Conservation (phyloP, 2,329 filamentous ascomycete genomes). For the Rhinocladiella similis region DNA sequence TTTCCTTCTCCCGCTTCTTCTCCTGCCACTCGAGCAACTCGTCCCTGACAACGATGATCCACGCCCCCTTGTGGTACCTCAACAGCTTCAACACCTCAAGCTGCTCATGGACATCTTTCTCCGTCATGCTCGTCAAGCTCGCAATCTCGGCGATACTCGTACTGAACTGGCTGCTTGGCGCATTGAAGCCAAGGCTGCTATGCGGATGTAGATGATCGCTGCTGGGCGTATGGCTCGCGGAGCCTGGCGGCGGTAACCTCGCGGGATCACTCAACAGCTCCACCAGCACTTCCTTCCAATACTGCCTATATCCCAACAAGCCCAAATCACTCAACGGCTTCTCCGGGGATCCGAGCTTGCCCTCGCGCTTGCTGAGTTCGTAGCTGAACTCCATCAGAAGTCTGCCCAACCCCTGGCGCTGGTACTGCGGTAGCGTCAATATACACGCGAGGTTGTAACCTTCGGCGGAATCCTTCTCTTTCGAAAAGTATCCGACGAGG, state of each 20-base stretch:
- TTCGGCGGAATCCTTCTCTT: slow-evolving; percentile 96
- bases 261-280: slow-evolving; percentile 77
- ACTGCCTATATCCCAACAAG: slow-evolving; percentile 89
- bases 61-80: slow-evolving; percentile 92
- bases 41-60: slow-evolving; percentile 91
- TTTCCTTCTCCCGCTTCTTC: slow-evolving; percentile 75
- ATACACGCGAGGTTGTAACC: slow-evolving; percentile 99
- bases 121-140: slow-evolving; percentile 84
- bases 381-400: slow-evolving; percentile 97
- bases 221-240: slow-evolving; percentile 25
- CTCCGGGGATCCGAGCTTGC: slow-evolving; percentile 91
- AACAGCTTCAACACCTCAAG: slow-evolving; percentile 93
- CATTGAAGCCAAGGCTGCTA: slow-evolving; percentile 15
- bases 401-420: slow-evolving; percentile 89
- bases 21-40: slow-evolving; percentile 70
- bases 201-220: slow-evolving; percentile 28
- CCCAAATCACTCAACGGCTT: slow-evolving; percentile 95
- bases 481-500: slow-evolving; percentile 98
- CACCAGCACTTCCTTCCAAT: slow-evolving; percentile 94
- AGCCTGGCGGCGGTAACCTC: slow-evolving; percentile 43
- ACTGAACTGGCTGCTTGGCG: slow-evolving; percentile 30
- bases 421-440: slow-evolving; percentile 91
- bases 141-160: slow-evolving; percentile 87
- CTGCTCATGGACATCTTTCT: slow-evolving; percentile 92
- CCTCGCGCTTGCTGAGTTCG: slow-evolving; percentile 91